These are phyloP conservation scores for Aspergillus uvarum DNA, from an alignment of 2,329 filamentous ascomycete species.

Conservation along the genomic window DNA sequence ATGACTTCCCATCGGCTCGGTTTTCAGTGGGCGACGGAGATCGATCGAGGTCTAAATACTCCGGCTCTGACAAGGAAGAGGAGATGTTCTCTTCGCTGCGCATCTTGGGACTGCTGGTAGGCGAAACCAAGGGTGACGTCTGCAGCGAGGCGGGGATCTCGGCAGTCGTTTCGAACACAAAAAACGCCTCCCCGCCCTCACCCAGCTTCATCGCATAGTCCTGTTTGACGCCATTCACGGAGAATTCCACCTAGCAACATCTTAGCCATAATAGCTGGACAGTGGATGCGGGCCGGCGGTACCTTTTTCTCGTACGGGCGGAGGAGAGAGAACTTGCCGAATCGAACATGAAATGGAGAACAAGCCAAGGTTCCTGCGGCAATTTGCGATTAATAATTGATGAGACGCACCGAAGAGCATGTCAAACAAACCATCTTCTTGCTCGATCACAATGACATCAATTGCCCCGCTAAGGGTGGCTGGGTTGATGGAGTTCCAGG, in stretches of 20 bases:
- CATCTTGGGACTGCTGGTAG: conserved; percentile 71
- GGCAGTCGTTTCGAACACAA: conserved; percentile 93
- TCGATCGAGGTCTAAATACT: conserved; percentile 50
- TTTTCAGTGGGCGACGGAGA: conserved; percentile 18
- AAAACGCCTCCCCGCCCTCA: conserved; percentile 96
- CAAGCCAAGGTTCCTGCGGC: conserved; percentile 67
- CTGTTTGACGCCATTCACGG: conserved; percentile 87
- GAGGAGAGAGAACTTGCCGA: conserved; percentile 95
- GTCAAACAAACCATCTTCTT: conserved; percentile 71
- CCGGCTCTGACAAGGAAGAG: conserved; percentile 48
- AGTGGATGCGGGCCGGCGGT: conserved; percentile 8
- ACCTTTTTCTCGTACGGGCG: conserved; percentile 94
- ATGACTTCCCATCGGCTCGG: conserved; percentile 25
- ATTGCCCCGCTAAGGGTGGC: conserved; percentile 96
- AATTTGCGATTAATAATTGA: conserved; percentile 2
- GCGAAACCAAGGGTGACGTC: conserved; percentile 90
- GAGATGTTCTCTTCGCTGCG: conserved; percentile 32
- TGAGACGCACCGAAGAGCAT: not conserved
- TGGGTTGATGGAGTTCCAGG: conserved; percentile 99
- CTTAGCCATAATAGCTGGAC: conserved; percentile 15
- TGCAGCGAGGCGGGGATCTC: conserved; percentile 90
- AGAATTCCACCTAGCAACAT: conserved; percentile 73
- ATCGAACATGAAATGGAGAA: conserved; percentile 97
- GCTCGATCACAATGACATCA: conserved; percentile 97
- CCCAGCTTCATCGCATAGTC: conserved; percentile 98